Evolutionary conservation across 106 monocot genomes (phyloP), one percentile per base, ranked within the genome.

Genomic region (Xerophyta viscosa): DNA sequence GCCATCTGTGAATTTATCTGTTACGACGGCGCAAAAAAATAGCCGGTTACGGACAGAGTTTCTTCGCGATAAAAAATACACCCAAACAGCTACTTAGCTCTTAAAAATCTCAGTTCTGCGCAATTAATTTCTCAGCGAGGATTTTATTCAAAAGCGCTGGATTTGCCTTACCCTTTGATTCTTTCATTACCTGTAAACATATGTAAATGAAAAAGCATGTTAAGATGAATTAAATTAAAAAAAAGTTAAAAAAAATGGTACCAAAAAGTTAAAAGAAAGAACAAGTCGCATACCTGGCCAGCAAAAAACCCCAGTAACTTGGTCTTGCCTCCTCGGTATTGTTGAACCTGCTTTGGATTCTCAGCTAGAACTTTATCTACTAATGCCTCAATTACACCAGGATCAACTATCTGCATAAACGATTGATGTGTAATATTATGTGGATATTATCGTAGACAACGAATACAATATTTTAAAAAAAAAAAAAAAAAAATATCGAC

Each of bases 91-190:
- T n/a, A n/a, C n/a, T n/a, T n/a, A n/a, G n/a, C n/a, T n/a, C n/a
- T n/a, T n/a, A n/a, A n/a, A n/a, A 33, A 17, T 24, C 8, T 84
- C 43, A 80, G 65, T 52, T 75, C 14, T 36, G 42, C 1, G 67
- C 65, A 63, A 81, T 82, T 53, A 96, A 53, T 54, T 96, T 96
- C 27, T 96, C 84, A 22, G 52, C 3, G 21, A 96, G 88, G 47
- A 96, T 84, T 62, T 82, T 88, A 54, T 81, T 84, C 31, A 96
- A 46, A 62, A 88, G 76, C 37, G 65, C 62, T 29, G 94, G 94
- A 65, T 85, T 96, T 47, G 94, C 94, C 72, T 96, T 96, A 2
- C 94, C 94, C 63, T 96, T 96, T 1, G 94, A 96, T 63, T 62
- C 78, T 61, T 85, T 88, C 94, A 96, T 96, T 61, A 81, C 81